Evolutionary conservation across 768 basidiomycete genomes (phyloP).

Genomic region (Phanerodontia chrysosporium): DNA sequence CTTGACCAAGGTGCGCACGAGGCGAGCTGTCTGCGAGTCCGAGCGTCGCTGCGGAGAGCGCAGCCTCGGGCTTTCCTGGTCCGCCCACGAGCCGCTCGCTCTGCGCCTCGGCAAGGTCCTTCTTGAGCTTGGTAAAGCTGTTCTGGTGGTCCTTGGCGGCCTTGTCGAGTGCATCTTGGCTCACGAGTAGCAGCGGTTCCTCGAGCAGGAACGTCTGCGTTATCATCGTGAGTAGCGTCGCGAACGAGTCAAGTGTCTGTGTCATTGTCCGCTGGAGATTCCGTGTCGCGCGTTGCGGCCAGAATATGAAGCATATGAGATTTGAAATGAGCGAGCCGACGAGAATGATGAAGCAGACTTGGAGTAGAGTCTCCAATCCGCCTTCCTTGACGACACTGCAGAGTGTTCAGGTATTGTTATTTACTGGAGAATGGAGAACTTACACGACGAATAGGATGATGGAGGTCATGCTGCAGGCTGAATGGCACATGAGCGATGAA

Average conservation of each 20-base stretch:
- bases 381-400: constrained; percentile 84
- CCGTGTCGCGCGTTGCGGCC: constrained; percentile 80
- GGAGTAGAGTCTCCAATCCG: constrained; percentile 66
- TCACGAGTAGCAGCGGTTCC: constrained; percentile 51
- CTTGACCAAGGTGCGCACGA: constrained; percentile 37
- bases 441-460: constrained; percentile 85
- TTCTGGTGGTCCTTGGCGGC: constrained; percentile 85
- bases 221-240: constrained; percentile 77
- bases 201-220: constrained; percentile 85
- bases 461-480: constrained; percentile 81
- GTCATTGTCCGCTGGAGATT: constrained; percentile 83
- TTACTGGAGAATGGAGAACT: constrained; percentile 12
- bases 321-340: constrained; percentile 79
- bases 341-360: constrained; percentile 63
- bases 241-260: constrained; percentile 82
- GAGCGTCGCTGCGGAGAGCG: neutral
- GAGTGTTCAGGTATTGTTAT: constrained; percentile 16
- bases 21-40: constrained; percentile 10
- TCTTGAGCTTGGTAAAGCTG: constrained; percentile 87
- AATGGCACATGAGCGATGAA: neutral
- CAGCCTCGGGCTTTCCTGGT: constrained; percentile 14
- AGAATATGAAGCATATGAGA: constrained; percentile 76
- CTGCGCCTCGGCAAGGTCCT: constrained; percentile 80
- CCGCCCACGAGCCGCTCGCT: constrained; percentile 65
- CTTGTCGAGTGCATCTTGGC: constrained; percentile 61